Evolutionary conservation across 495 filamentous ascomycete genomes (phyloP), one percentile per base, ranked within the genome.

Genomic region (Pyrenopolyporus hunteri): DNA sequence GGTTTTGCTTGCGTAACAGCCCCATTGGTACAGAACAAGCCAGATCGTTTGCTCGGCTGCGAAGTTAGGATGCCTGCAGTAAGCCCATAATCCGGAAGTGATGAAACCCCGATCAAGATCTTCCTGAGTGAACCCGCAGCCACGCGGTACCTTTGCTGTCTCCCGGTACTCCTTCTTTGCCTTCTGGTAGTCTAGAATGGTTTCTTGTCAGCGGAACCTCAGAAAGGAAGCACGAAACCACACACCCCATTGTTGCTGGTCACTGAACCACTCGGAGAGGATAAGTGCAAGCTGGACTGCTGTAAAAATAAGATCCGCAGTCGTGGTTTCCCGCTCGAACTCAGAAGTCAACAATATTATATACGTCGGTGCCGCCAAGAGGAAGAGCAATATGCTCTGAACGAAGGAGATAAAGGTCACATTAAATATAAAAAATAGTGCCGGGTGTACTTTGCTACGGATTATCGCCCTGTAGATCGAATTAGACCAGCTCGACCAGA

Each of bases 41-140:
- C 95, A 99, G 70, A 98, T 85, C 22, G 87, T 82, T 76, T 98
- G 93, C 74, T 99, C 95, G 32, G 90, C 89, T 22, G 87, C 84
- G 69, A 97, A 98, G 75, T 98, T 98, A 32, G 95, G 95, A 73
- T 99, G 95, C 6, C 95, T 85, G 54, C 85, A 89, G 70, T 83
- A 90, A 0, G 86, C 87, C 88, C 89, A 99, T 16, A 99, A 79
- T 0, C 95, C 95, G 2, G 80, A 85, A 29, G 91, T 87, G 42
- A 89, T 82, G 72, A 99, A 99, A 39, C 95, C 95, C 37, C 95
- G 87, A 64, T 97, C 92, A 1, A 99, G 82, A 57, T 97, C 92
- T 60, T 86, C 87, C 49, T 85, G 83, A 2, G 78, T 78, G 61
- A 78, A 87, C 6, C 53, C 57, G 33, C 45, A 67, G 29, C 75